phyloP scores from a whole-genome alignment of 768 basidiomycete genomes.

The Boletus pseudopeckii region DNA sequence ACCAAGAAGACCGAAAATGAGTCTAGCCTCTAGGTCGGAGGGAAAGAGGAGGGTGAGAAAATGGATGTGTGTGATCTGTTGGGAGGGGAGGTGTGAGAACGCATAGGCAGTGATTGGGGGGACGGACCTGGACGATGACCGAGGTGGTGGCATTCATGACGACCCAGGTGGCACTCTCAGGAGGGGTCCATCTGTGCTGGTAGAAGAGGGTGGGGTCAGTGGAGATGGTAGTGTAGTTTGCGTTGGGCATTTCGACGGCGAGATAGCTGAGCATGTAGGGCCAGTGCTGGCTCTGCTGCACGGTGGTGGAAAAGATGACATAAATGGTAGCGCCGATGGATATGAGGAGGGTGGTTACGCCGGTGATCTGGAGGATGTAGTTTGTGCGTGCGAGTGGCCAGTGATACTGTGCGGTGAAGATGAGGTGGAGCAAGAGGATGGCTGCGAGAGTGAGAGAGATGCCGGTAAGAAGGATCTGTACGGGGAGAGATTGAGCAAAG shows the following conservation, averaged over 20 bases:
- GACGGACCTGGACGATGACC: conserved; percentile 76
- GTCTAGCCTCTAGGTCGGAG: conserved; percentile 78
- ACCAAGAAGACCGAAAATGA: conserved; percentile 86
- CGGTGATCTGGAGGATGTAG: conserved; percentile 84
- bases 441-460: conserved; percentile 80
- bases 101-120: background rate
- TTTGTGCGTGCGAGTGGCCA: conserved; percentile 92
- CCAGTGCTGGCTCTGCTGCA: conserved; percentile 69
- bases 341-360: conserved; percentile 75
- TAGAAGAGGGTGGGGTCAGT: conserved; percentile 26
- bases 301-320: conserved; percentile 61
- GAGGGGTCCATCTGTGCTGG: conserved; percentile 52
- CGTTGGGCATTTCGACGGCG: conserved; percentile 59
- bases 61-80: conserved; percentile 93
- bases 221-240: conserved; percentile 12
- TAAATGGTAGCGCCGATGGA: conserved; percentile 75
- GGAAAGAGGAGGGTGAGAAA: conserved; percentile 95
- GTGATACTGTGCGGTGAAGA: conserved; percentile 96
- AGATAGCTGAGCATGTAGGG: conserved; percentile 97
- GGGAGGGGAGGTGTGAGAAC: background rate
- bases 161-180: conserved; percentile 74
- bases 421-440: conserved; percentile 85
- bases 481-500: conserved; percentile 85
- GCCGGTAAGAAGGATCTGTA: conserved; percentile 85
- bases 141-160: conserved; percentile 85